Percentiles rank a stretch among this genome's conserved stretches.
Evolutionary conservation across 441 rosid genomes (phyloP).

Genomic region (Adansonia grandidieri): DNA sequence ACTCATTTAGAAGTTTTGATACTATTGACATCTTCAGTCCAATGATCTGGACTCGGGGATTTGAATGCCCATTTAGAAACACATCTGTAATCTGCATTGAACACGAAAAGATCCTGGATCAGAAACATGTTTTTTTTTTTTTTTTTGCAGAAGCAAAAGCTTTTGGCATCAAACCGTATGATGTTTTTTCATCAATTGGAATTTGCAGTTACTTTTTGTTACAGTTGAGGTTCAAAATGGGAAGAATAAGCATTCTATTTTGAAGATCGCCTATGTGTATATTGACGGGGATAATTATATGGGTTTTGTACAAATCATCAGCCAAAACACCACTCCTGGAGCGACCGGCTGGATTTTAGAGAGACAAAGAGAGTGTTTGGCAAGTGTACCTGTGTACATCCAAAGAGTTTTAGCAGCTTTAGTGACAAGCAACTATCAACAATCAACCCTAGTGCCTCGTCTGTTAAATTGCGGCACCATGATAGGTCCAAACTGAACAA

Average conservation of each 20-base stretch:
- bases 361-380: not conserved
- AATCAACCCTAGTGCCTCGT: slow-evolving; percentile 47
- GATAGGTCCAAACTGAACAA: slow-evolving; percentile 51
- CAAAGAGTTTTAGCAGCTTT: slow-evolving; percentile 48
- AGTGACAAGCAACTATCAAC: slow-evolving; percentile 45
- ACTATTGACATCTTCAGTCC: slow-evolving; percentile 46
- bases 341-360: slow-evolving; percentile 16
- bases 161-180: not conserved
- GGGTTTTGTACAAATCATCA: not conserved
- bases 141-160: slow-evolving; percentile 13
- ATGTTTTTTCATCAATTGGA: not conserved
- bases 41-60: slow-evolving; percentile 41
- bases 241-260: not conserved
- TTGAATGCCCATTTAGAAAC: slow-evolving; percentile 46
- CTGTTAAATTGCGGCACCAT: slow-evolving; percentile 52
- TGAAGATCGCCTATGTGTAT: not conserved
- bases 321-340: slow-evolving; percentile 18
- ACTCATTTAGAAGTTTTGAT: slow-evolving; percentile 32
- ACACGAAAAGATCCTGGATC: slow-evolving; percentile 7
- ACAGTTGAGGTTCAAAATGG: too few species aligned
- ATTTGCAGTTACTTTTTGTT: not conserved
- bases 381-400: slow-evolving; percentile 49
- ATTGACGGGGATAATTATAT: not conserved
- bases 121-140: slow-evolving; percentile 1
- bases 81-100: slow-evolving; percentile 45